Evolutionary conservation across 768 basidiomycete genomes (phyloP).

Genomic region (Lactarius evosmus): DNA sequence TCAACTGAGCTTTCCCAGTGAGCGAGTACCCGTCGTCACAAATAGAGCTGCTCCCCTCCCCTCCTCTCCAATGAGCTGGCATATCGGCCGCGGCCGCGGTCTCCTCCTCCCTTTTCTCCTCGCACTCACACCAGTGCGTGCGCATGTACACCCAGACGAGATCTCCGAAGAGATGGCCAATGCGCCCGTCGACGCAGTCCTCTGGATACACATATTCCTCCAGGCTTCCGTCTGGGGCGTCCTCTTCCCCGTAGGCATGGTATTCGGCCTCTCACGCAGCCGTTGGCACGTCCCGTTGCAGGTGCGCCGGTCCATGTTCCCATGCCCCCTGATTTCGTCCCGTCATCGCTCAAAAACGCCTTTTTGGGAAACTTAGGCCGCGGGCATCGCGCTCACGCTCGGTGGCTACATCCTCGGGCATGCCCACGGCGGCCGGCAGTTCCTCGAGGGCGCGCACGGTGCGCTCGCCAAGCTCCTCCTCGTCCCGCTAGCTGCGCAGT

Average conservation of each 20-base stretch:
- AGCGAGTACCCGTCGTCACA: neutral
- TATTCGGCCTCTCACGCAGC: slow-evolving; percentile 70
- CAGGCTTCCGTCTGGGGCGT: slow-evolving; percentile 83
- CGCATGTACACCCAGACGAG: slow-evolving; percentile 62
- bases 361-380: slow-evolving; percentile 42
- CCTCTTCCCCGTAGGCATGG: slow-evolving; percentile 82
- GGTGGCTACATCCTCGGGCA: slow-evolving; percentile 83
- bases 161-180: slow-evolving; percentile 59
- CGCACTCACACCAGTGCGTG: slow-evolving; percentile 35
- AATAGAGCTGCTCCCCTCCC: neutral
- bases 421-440: slow-evolving; percentile 76
- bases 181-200: slow-evolving; percentile 69
- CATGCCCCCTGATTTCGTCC: neutral
- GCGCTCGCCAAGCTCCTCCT: slow-evolving; percentile 62
- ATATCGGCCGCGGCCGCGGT: neutral
- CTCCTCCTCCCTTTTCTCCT: slow-evolving; percentile 4
- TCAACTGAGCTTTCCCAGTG: neutral
- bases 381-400: slow-evolving; percentile 64
- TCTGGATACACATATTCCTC: slow-evolving; percentile 80
- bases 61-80: neutral
- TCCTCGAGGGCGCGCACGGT: slow-evolving; percentile 72
- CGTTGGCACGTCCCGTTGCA: slow-evolving; percentile 91
- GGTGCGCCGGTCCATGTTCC: slow-evolving; percentile 45
- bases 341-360: neutral
- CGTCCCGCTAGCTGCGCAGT: slow-evolving; percentile 62